Base-by-base conservation (phyloP, 768 basidiomycete species). In the Phlebiopsis flavidoalba region DNA sequence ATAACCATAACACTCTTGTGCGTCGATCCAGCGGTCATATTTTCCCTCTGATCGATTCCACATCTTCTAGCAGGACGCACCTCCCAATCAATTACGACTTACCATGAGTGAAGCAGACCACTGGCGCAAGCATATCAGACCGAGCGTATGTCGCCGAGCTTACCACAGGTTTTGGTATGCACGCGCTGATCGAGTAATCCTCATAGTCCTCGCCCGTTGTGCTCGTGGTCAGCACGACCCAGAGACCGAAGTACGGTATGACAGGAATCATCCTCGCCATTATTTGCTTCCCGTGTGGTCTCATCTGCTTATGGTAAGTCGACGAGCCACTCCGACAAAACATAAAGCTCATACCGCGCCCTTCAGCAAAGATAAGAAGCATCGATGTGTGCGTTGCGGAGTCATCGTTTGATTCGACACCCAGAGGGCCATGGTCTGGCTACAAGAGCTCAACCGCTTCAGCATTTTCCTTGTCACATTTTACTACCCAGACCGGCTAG, bases 181-280 rank as follows among this genome's bases (percentile, higher is more conserved):
- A 14, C 50, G 12, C 10, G 5, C 33, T 12, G 24, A 12, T 31
- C 5, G 24, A 7, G 8, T 7, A 22, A 12, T 7, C 7, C 10
- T 43, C 19, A 1, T 31, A 61, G 60, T 61, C 45, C 46, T 62
- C 22, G 63, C 59, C 14, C 63, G 63, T 19, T 64, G 63, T 47
- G 63, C 63, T 10, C 59, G 63, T 22, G 67, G 67, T 4, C 48
- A 69, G 12, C 67, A 69, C 64, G 64, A 66, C 36, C 24, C 59
- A 26, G 50, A 59, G 58, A 66, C 50, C n/a, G 36, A 63, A 65
- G 49, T 65, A 66, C 59, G 67, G 67, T 8, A 54, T 60, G 24
- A 46, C 57, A 15, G 67, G 67, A 35, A 69, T 69, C 59, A 64
- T 69, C 61, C 57, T 51, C 21, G 67, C 67, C 15, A 62, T 69